Conservation (phyloP, 345 rosid species). For the Eucalyptus cloeziana region DNA sequence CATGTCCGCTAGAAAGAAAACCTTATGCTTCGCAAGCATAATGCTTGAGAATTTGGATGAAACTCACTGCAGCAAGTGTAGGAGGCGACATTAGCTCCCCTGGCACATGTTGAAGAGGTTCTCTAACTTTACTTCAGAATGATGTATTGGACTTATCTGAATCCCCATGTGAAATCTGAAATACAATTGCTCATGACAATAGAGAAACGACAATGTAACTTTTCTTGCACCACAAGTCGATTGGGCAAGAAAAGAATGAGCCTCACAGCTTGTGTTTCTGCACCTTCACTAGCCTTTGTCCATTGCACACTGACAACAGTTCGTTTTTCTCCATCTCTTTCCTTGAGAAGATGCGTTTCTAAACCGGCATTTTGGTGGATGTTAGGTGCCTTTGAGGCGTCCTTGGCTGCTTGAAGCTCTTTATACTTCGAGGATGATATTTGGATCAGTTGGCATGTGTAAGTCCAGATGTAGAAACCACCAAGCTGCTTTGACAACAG, state of each 20-base stretch:
- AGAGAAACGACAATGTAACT: background rate
- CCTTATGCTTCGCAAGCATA: background rate
- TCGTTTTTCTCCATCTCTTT: background rate
- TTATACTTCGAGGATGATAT: conserved; percentile 30
- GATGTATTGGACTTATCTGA: conserved; percentile 2
- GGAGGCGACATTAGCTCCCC: conserved; percentile 77
- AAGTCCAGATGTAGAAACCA: conserved; percentile 88
- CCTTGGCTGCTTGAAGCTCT: conserved; percentile 18
- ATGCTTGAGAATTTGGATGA: background rate
- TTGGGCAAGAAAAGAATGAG: background rate
- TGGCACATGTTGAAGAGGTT: conserved; percentile 29
- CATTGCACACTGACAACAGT: conserved; percentile 1
- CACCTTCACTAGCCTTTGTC: conserved; percentile 8
- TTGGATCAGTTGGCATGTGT: conserved; percentile 43
- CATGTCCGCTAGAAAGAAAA: background rate
- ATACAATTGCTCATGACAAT: background rate
- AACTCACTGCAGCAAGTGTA: conserved; percentile 72
- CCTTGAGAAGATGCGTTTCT: conserved; percentile 39
- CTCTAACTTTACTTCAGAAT: conserved; percentile 17
- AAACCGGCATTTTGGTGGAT: conserved; percentile 27
- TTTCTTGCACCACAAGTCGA: background rate
- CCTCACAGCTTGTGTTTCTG: conserved; percentile 22
- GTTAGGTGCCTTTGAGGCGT: conserved; percentile 34
- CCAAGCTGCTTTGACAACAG: conserved; percentile 42
- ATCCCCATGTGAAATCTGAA: background rate